Evolutionary conservation across 352 stramenopile species (phyloP).

Genomic region (Pythium plurisporium): DNA sequence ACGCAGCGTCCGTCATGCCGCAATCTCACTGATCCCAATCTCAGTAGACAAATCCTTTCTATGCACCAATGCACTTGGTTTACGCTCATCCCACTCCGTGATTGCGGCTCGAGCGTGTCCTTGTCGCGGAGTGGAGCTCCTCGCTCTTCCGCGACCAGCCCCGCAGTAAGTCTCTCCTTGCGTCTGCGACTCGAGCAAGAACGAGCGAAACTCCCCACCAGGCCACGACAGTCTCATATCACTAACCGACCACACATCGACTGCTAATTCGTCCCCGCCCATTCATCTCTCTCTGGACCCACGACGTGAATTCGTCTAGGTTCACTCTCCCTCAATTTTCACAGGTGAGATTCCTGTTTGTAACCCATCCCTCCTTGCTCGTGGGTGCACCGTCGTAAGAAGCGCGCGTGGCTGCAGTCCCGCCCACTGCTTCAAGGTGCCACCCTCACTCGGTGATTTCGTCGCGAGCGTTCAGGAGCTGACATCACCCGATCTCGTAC

Average conservation of each 20-base stretch:
- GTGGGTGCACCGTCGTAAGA: not conserved
- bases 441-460: slow-evolving; percentile 11
- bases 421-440: slow-evolving; percentile 3
- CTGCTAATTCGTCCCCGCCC: not conserved
- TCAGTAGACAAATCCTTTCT: not conserved
- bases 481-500: slow-evolving; percentile 6
- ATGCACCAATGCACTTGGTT: not conserved
- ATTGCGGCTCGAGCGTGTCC: not conserved
- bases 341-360: not conserved
- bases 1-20: not conserved
- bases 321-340: not conserved
- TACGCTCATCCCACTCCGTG: not conserved
- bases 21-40: not conserved
- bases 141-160: too few species aligned
- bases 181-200: too few species aligned
- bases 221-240: too few species aligned
- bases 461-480: slow-evolving; percentile 1
- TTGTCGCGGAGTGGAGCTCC: too few species aligned
- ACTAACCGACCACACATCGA: too few species aligned
- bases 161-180: too few species aligned
- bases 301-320: not conserved
- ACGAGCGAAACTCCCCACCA: too few species aligned
- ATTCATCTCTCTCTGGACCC: not conserved
- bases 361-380: not conserved
- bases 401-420: too few species aligned